Evolutionary conservation across 2,329 filamentous ascomycete species (phyloP), one percentile per base, ranked within the genome.

Genomic region (Fusarium miscanthi): DNA sequence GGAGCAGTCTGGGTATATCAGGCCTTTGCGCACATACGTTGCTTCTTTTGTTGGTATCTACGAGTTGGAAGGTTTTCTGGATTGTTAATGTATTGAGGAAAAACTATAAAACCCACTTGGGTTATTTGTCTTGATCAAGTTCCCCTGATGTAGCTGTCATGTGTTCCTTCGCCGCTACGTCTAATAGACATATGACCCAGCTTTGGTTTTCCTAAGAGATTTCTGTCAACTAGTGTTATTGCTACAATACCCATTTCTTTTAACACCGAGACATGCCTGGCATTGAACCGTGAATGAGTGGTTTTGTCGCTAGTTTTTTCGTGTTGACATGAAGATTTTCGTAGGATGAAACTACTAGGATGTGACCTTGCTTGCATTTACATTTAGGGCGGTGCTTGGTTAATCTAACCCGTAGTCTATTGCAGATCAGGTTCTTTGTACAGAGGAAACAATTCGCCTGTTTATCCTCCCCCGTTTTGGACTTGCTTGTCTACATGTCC

Each of bases 51-150:
- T 77, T 73, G 72, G 72, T 72, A 70, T 72, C 37, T 72, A 71
- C 64, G 70, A 72, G 68, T 71, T 72, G 74, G 66, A 74, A 75
- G 75, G 74, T 76, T 71, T 74, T 78, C 71, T 74, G 75, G 76
- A 76, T 75, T 77, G 70, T 77, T 78, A 76, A 77, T 77, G 74
- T 78, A 77, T 75, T 75, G 70, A 74, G 75, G 74, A 76, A 73
- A 73, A 76, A 73, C 63, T 73, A 73, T 67, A 72, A 76, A 78
- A 62, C 74, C 76, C 74, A 66, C 59, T 65, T 74, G 76, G 76
- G 76, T 77, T 77, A 38, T 68, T 76, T 74, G 73, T 75, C 73
- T 74, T 66, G 63, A 74, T 70, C 73, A 77, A 77, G 52, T 49
- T 66, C 62, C 67, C 46, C 63, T 23, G 71, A 77, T 62, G 72